Evolutionary conservation across 495 filamentous ascomycete species (phyloP).

Genomic region (Entonaema liquescens): DNA sequence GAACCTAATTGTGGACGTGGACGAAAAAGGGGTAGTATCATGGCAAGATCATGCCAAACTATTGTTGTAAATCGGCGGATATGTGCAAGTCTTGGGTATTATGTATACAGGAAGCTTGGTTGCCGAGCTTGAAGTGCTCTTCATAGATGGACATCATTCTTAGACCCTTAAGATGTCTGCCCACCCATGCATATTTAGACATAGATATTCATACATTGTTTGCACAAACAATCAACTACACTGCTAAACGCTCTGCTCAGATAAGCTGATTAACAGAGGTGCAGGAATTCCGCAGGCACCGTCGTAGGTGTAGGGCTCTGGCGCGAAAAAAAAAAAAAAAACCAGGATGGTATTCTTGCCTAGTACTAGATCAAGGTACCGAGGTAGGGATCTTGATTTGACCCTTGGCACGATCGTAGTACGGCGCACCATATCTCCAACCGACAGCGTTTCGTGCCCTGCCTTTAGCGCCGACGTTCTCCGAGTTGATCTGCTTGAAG

Average conservation of each 20-base stretch:
- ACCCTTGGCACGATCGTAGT: constrained; percentile 57
- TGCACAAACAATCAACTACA: constrained; percentile 21
- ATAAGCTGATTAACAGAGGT: not conserved
- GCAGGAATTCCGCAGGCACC: not conserved
- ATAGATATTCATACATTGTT: constrained; percentile 31
- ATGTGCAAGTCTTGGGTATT: constrained; percentile 33
- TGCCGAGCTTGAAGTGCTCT: constrained; percentile 1
- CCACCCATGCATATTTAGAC: constrained; percentile 5
- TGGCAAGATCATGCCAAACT: constrained; percentile 45
- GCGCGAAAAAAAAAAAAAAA: not conserved
- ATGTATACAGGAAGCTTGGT: constrained; percentile 40
- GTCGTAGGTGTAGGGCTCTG: not conserved
- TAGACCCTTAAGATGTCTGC: not conserved
- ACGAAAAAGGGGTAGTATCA: constrained; percentile 40
- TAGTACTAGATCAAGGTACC: constrained; percentile 42
- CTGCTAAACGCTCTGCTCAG: not conserved
- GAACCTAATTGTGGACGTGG: constrained; percentile 56
- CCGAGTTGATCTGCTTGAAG: constrained; percentile 69
- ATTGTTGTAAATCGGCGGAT: constrained; percentile 31
- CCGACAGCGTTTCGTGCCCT: constrained; percentile 65
- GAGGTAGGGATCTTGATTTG: constrained; percentile 58
- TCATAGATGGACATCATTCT: not conserved
- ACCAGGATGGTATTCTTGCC: not conserved
- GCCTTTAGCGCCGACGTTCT: constrained; percentile 56
- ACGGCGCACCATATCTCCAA: constrained; percentile 63